phyloP scores from a whole-genome alignment of 2,329 filamentous ascomycete species.

The Fusarium staphyleae region DNA sequence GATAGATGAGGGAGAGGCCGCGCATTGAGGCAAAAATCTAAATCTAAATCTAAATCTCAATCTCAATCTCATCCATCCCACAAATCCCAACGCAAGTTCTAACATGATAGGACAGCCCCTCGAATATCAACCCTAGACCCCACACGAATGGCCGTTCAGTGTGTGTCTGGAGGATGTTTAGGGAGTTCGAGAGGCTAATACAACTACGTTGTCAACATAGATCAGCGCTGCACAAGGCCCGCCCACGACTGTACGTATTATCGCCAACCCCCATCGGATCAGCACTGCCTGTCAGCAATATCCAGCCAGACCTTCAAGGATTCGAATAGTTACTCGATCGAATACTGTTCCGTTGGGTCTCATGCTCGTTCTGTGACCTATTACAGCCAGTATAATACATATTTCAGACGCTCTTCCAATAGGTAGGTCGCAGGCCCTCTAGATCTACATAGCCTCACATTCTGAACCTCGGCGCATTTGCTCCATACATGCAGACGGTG shows the following conservation, averaged over 20 bases:
- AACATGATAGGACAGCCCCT: constrained; percentile 6
- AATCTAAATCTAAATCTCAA: constrained; percentile 19
- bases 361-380: not conserved
- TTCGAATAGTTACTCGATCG: not conserved
- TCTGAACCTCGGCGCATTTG: constrained; percentile 3
- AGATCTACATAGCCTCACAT: constrained; percentile 27
- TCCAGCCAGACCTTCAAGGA: not conserved
- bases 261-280: constrained; percentile 8
- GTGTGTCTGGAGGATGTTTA: constrained; percentile 2
- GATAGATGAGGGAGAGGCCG: not conserved
- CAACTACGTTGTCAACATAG: not conserved
- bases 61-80: constrained; percentile 14
- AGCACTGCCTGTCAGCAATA: constrained; percentile 3
- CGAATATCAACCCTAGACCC: not conserved
- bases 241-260: constrained; percentile 4
- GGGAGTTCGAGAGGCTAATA: not conserved
- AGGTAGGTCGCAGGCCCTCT: constrained; percentile 6
- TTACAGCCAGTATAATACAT: constrained; percentile 3
- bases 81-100: constrained; percentile 16
- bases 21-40: no score
- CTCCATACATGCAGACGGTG: not conserved
- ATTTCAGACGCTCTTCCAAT: not conserved
- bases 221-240: constrained; percentile 5
- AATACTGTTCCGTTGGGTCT: not conserved
- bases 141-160: not conserved